These are phyloP conservation scores for Epichloe typhina DNA, from an alignment of 2,329 filamentous ascomycete species.

Conservation along the genomic window DNA sequence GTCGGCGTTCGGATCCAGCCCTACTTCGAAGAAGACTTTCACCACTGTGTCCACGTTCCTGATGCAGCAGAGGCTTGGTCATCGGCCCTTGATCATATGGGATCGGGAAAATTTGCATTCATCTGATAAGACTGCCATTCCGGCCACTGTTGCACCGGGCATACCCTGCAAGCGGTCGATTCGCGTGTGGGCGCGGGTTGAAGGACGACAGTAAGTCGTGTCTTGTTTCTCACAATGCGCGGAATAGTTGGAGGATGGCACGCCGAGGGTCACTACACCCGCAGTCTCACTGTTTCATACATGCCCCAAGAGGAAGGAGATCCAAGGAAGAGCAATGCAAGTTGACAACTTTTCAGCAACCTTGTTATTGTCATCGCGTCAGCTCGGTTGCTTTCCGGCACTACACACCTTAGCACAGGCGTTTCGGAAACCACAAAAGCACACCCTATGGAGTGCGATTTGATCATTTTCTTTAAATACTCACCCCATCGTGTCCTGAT, in stretches of 20 bases:
- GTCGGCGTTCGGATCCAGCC: constrained; percentile 24
- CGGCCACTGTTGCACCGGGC: background rate
- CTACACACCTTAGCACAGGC: background rate
- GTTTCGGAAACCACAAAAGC: background rate
- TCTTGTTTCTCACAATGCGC: background rate
- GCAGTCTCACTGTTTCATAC: too few species aligned
- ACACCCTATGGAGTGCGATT: background rate
- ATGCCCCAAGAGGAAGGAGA: background rate
- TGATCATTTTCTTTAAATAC: constrained; percentile 2
- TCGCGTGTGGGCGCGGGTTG: background rate
- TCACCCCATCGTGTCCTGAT: background rate
- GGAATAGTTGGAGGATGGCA: background rate
- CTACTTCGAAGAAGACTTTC: constrained; percentile 33
- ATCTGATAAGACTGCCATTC: constrained; percentile 14
- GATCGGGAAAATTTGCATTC: constrained; percentile 18
- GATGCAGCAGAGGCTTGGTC: constrained; percentile 26
- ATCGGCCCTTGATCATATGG: constrained; percentile 19
- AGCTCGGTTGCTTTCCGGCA: background rate
- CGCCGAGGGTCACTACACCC: too few species aligned
- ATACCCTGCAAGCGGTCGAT: background rate
- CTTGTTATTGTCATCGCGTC: background rate
- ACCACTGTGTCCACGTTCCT: constrained; percentile 24
- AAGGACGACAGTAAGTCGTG: background rate
- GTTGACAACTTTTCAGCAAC: background rate
- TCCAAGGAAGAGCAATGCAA: background rate